Percentiles rank a stretch among this genome's conserved stretches.
Evolutionary conservation across 176 grass and related monocot genomes (phyloP).

Genomic region (Chrysopogon serrulatus): DNA sequence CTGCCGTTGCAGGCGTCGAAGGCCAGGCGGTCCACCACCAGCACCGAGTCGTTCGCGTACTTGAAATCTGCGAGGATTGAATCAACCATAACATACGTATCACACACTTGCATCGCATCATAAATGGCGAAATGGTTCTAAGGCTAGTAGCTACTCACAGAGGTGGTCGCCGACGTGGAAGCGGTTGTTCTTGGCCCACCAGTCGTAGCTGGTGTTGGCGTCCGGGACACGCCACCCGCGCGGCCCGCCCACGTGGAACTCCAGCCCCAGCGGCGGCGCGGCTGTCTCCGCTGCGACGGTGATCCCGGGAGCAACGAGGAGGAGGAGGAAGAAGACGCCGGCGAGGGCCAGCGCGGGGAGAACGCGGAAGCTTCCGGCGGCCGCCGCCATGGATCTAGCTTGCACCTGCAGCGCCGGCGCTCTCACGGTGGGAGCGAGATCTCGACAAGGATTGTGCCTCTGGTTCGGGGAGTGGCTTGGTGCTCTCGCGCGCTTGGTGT

Average conservation of each 20-base stretch:
- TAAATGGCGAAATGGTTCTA: not conserved
- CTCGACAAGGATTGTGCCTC: not conserved
- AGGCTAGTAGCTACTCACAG: conserved; percentile 26
- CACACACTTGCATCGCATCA: not conserved
- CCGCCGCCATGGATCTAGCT: conserved; percentile 7
- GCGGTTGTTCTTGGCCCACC: conserved; percentile 69
- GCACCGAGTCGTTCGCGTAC: conserved; percentile 78
- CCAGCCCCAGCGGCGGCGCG: not conserved
- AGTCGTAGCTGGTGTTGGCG: conserved; percentile 47
- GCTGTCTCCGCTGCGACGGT: not conserved
- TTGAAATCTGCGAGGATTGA: conserved; percentile 62
- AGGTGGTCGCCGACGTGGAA: conserved; percentile 70
- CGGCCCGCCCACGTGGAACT: conserved; percentile 66
- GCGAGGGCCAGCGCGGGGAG: not conserved
- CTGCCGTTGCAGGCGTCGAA: conserved; percentile 59
- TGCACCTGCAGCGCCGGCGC: not conserved
- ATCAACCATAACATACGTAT: not conserved
- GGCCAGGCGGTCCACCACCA: conserved; percentile 39
- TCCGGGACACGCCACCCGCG: conserved; percentile 57
- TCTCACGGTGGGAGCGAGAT: not conserved
- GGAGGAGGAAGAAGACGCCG: not conserved
- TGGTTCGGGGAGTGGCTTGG: not conserved
- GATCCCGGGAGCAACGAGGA: not conserved
- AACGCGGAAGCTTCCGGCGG: not conserved
- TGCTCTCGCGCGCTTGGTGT: not conserved